Evolutionary conservation across 2,329 filamentous ascomycete genomes (phyloP).

Genomic region (Penicillium sp.): DNA sequence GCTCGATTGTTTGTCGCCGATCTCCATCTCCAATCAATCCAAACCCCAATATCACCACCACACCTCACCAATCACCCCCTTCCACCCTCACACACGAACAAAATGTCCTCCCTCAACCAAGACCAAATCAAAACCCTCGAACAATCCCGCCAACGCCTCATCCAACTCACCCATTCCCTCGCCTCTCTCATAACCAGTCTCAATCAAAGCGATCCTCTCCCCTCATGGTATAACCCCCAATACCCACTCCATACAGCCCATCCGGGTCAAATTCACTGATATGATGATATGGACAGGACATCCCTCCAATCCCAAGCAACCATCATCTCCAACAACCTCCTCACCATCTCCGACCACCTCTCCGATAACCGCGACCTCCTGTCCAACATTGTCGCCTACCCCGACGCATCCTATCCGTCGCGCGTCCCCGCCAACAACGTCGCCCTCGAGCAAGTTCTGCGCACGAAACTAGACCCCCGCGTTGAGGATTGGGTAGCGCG

Average conservation of each 20-base stretch:
- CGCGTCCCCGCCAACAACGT: slow-evolving; percentile 52
- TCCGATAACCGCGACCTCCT: slow-evolving; percentile 60
- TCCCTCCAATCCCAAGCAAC: slow-evolving; percentile 63
- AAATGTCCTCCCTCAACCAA: slow-evolving; percentile 34
- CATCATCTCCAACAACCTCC: slow-evolving; percentile 63
- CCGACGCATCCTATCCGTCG: slow-evolving; percentile 64
- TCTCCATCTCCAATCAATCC: too few species aligned
- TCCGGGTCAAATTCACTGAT: too few species aligned
- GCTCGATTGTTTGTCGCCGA: too few species aligned
- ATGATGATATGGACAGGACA: too few species aligned
- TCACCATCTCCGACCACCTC: slow-evolving; percentile 57
- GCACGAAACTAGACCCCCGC: slow-evolving; percentile 73
- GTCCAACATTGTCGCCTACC: slow-evolving; percentile 62
- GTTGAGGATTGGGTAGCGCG: slow-evolving; percentile 65
- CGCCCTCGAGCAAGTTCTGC: slow-evolving; percentile 62
- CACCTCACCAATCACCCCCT: too few species aligned
- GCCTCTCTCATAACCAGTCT: slow-evolving; percentile 55
- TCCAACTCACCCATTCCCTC: slow-evolving; percentile 61
- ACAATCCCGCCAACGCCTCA: slow-evolving; percentile 58
- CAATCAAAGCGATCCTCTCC: slow-evolving; percentile 56
- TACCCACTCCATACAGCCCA: too few species aligned
- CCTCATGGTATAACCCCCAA: slow-evolving; percentile 48
- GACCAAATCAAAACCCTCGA: slow-evolving; percentile 57
- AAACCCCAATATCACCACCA: too few species aligned
- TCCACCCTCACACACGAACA: too few species aligned